These are phyloP conservation scores for Eimeria falciformis DNA, from an alignment of 169 alveolate genomes.

Conservation along the genomic window DNA sequence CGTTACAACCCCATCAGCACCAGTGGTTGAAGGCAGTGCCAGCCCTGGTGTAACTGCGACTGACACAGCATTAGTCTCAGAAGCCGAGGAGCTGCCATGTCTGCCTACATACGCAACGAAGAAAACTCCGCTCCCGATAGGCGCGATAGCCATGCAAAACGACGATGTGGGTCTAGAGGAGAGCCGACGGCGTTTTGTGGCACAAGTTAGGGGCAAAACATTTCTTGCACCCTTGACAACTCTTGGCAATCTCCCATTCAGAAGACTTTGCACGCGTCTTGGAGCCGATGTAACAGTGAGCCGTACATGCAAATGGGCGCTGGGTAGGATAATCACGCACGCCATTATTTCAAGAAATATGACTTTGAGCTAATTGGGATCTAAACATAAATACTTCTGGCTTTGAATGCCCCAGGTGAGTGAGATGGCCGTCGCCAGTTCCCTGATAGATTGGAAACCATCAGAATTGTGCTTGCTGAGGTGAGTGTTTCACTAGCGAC, in stretches of 20 bases:
- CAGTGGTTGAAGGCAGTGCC: background rate
- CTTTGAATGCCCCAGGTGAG: conserved; percentile 75
- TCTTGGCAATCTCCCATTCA: conserved; percentile 85
- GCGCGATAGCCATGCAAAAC: background rate
- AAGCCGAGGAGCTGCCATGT: too few relatives aligned
- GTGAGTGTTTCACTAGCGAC: conserved; percentile 55
- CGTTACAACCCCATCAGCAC: background rate
- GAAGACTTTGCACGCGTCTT: conserved; percentile 81
- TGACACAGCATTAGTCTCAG: too few relatives aligned
- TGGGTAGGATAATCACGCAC: too few relatives aligned
- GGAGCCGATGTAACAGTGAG: conserved; percentile 81
- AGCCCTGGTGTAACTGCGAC: too few relatives aligned
- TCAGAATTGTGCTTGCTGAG: conserved; percentile 87
- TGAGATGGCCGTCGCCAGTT: conserved; percentile 88
- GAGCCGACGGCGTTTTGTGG: conserved; percentile 4
- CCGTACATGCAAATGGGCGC: too few relatives aligned
- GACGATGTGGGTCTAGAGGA: conserved; percentile 1
- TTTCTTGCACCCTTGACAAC: conserved; percentile 86
- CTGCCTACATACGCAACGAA: too few relatives aligned
- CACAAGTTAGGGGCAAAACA: conserved; percentile 21
- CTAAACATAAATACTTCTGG: background rate
- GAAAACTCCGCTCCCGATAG: background rate
- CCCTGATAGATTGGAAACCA: conserved; percentile 84
- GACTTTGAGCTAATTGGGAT: too few relatives aligned
- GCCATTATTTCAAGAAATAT: too few relatives aligned